A percentile compares a stretch with the other conserved stretches of the same genome.
Conservation (phyloP, 805 yeast genomes). For the Komagataella pastoris region DNA sequence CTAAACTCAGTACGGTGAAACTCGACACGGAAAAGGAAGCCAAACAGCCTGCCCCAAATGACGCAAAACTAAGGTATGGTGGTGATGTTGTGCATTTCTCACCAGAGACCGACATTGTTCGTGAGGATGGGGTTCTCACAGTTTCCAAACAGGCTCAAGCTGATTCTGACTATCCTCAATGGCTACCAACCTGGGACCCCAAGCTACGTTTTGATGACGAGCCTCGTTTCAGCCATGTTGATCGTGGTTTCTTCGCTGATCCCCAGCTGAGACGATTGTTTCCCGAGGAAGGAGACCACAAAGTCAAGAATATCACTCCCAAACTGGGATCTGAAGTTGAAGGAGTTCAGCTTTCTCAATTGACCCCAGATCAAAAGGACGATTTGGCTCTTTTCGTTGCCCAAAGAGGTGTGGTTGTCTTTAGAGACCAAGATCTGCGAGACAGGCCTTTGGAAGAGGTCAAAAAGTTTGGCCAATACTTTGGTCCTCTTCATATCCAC, state of each 20-base stretch:
- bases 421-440: conserved; percentile 55
- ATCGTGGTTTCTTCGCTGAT: conserved; percentile 54
- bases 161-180: conserved; percentile 30
- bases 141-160: conserved; percentile 28
- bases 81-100: conserved; percentile 28
- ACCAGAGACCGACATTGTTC: conserved; percentile 34
- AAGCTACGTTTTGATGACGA: conserved; percentile 22
- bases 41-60: no score
- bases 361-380: conserved; percentile 42
- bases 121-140: conserved; percentile 29
- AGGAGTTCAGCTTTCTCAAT: conserved; percentile 45
- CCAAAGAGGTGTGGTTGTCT: conserved; percentile 55
- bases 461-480: conserved; percentile 43
- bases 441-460: conserved; percentile 33
- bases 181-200: conserved; percentile 58
- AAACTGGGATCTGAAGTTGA: conserved; percentile 54
- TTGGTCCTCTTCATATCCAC: conserved; percentile 62
- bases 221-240: conserved; percentile 38
- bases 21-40: no score
- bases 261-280: conserved; percentile 36
- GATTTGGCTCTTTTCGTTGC: conserved; percentile 61
- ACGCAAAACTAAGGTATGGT: neutral
- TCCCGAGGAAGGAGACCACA: conserved; percentile 12
- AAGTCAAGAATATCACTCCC: conserved; percentile 39
- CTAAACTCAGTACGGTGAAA: no score